Evolutionary conservation across 2,329 filamentous ascomycete species (phyloP).

Genomic region (Aureobasidium uvarum): DNA sequence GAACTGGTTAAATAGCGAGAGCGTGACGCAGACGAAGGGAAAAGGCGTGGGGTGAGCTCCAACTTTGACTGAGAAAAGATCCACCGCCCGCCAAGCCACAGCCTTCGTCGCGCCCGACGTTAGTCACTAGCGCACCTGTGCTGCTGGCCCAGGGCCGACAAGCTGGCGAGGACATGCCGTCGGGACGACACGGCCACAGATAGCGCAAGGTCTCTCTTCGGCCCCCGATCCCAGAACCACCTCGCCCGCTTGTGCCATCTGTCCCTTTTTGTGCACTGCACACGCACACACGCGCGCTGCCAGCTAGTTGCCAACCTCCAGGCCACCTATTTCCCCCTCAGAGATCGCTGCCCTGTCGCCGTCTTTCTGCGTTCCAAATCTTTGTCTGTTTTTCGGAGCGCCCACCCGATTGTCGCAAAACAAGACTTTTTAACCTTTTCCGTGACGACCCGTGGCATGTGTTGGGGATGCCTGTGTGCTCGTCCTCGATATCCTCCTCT

Average conservation of each 20-base stretch:
- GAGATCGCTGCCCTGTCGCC: neutral
- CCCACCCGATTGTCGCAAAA: constrained; percentile 8
- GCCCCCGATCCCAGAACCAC: constrained; percentile 14
- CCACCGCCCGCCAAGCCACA: constrained; percentile 26
- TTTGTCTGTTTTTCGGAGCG: constrained; percentile 11
- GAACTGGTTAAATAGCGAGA: constrained; percentile 27
- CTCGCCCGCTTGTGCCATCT: constrained; percentile 21
- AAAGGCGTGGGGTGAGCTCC: constrained; percentile 26
- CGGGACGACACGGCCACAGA: constrained; percentile 23
- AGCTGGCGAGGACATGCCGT: constrained; percentile 24
- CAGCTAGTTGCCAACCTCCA: too few species aligned
- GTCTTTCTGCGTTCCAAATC: neutral
- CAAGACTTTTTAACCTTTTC: constrained; percentile 21
- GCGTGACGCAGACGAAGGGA: constrained; percentile 23
- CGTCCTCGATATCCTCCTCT: constrained; percentile 2
- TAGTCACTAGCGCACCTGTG: constrained; percentile 27
- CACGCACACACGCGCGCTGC: neutral
- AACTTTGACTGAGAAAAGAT: constrained; percentile 27
- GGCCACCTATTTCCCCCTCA: neutral
- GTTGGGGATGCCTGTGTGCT: constrained; percentile 18
- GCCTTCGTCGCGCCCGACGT: constrained; percentile 23
- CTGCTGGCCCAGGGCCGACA: constrained; percentile 23
- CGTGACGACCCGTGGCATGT: constrained; percentile 24
- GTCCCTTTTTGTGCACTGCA: constrained; percentile 18
- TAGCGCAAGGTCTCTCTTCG: constrained; percentile 26